Evolutionary conservation across 1,284 basidiomycete genomes (phyloP).

Genomic region (Thelephora terrestris): DNA sequence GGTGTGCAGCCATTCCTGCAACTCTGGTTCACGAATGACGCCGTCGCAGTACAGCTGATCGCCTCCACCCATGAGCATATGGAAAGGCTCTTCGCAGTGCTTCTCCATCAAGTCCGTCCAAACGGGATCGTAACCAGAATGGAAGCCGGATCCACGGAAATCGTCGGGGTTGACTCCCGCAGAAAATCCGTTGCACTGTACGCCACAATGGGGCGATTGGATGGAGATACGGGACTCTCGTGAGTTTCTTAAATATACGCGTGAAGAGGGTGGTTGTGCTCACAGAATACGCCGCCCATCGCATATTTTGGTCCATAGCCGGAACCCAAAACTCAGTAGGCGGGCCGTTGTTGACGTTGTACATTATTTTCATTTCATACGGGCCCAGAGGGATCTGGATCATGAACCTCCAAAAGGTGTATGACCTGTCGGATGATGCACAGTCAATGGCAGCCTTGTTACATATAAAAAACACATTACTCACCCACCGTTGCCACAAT

Average conservation of each 20-base stretch:
- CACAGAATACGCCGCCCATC: constrained; percentile 83
- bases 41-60: constrained; percentile 78
- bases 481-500: constrained; percentile 56
- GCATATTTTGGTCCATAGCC: constrained; percentile 75
- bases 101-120: constrained; percentile 86
- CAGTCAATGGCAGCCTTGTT: not conserved
- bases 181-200: constrained; percentile 74
- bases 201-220: not conserved
- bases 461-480: constrained; percentile 11
- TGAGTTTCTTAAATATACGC: not conserved
- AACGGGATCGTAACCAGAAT: constrained; percentile 77
- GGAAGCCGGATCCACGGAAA: constrained; percentile 66
- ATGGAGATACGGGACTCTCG: not conserved
- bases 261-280: constrained; percentile 14
- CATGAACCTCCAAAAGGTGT: constrained; percentile 93
- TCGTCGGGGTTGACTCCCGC: constrained; percentile 73
- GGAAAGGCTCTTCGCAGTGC: constrained; percentile 77
- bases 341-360: constrained; percentile 73
- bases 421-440: constrained; percentile 39
- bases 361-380: constrained; percentile 72
- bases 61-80: constrained; percentile 77
- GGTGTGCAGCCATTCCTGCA: constrained; percentile 76
- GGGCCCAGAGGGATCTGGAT: constrained; percentile 72
- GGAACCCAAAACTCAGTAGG: constrained; percentile 81
- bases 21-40: constrained; percentile 62